Conservation (phyloP, 176 grass and related monocot genomes). For the Bonia amplexicaulis region DNA sequence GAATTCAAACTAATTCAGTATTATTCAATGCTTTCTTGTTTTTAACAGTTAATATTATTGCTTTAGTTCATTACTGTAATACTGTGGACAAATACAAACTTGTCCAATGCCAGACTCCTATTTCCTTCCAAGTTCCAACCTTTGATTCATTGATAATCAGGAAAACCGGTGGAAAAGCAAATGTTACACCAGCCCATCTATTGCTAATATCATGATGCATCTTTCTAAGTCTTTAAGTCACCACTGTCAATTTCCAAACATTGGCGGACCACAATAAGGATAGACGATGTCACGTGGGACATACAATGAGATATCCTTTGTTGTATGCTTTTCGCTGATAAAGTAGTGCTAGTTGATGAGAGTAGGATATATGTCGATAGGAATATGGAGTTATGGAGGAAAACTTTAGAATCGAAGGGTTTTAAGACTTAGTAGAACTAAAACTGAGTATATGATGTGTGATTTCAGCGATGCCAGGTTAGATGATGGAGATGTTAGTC, state of each 20-base stretch:
- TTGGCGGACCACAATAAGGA: too few species aligned
- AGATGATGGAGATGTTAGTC: too few species aligned
- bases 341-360: too few species aligned
- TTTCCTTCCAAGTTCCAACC: neutral
- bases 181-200: neutral
- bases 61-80: neutral
- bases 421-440: too few species aligned
- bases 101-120: neutral
- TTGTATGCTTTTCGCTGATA: too few species aligned
- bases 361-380: too few species aligned
- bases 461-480: too few species aligned
- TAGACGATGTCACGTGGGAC: too few species aligned
- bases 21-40: neutral
- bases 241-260: neutral
- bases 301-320: too few species aligned
- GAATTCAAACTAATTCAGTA: neutral
- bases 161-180: neutral
- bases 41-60: neutral
- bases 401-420: too few species aligned
- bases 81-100: neutral
- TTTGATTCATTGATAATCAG: neutral
- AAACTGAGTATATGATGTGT: too few species aligned
- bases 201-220: neutral
- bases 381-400: too few species aligned
- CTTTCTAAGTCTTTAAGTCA: neutral